phyloP scores from a whole-genome alignment of 306 rosid species.

The Herpetospermum pedunculosum region DNA sequence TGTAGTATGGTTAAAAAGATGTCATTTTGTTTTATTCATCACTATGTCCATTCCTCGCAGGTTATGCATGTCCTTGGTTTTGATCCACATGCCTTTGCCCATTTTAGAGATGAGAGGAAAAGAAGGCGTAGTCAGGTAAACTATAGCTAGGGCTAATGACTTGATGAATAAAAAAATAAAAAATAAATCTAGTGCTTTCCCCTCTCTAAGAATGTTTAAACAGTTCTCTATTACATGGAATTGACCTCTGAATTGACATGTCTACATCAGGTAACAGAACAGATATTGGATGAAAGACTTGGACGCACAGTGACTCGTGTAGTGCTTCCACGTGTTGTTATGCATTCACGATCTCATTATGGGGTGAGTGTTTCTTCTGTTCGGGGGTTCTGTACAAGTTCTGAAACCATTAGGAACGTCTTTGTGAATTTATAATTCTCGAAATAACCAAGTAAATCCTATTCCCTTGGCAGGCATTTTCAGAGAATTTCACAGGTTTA shows the following conservation, averaged over 20 bases:
- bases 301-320: constrained; percentile 87
- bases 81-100: constrained; percentile 97
- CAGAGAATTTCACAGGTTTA: constrained; percentile 80
- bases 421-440: neutral
- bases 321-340: constrained; percentile 95
- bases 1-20: constrained; percentile 6
- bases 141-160: constrained; percentile 7
- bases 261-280: constrained; percentile 65
- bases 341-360: constrained; percentile 92
- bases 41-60: constrained; percentile 31
- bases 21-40: constrained; percentile 9
- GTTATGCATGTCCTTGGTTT: constrained; percentile 99
- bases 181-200: neutral
- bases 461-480: constrained; percentile 59
- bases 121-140: constrained; percentile 73
- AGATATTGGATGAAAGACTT: constrained; percentile 83
- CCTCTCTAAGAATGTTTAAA: neutral
- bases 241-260: neutral
- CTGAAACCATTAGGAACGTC: neutral
- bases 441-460: neutral
- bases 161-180: neutral
- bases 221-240: neutral
- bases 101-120: constrained; percentile 96
- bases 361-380: constrained; percentile 33
- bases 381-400: neutral